These are phyloP conservation scores for Phycomyces nitens DNA, from an alignment of 192 early-diverging fungal species.

Conservation along the genomic window DNA sequence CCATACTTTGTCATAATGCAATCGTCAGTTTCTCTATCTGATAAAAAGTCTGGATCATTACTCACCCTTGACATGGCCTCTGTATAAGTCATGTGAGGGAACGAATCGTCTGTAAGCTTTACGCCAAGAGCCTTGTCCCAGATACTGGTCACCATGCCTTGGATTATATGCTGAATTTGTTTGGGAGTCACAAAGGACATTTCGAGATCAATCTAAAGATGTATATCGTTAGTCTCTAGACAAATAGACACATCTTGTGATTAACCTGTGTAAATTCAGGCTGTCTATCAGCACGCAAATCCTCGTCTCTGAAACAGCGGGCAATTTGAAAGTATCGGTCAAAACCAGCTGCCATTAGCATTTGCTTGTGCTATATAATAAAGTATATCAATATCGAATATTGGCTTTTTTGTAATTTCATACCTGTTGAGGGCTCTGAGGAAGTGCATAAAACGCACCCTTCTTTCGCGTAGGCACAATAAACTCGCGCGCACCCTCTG, in stretches of 20 bases:
- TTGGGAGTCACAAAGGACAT: constrained; percentile 75
- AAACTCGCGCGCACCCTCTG: constrained; percentile 91
- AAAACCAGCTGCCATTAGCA: constrained; percentile 85
- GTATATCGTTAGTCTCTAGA: too few species aligned
- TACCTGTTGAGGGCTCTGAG: constrained; percentile 89
- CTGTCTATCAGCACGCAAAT: constrained; percentile 82
- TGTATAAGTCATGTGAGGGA: constrained; percentile 75
- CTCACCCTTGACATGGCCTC: constrained; percentile 68
- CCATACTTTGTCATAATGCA: constrained; percentile 50
- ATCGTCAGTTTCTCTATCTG: too few species aligned
- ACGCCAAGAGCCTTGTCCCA: constrained; percentile 57
- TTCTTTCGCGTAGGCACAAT: constrained; percentile 82
- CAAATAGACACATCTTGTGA: too few species aligned
- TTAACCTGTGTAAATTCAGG: constrained; percentile 95
- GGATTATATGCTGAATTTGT: constrained; percentile 72
- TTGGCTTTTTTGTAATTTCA: background rate
- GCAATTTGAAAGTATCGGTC: constrained; percentile 94
- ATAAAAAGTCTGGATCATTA: too few species aligned
- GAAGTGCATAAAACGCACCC: constrained; percentile 79
- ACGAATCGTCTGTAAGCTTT: constrained; percentile 49
- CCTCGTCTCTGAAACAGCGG: constrained; percentile 89
- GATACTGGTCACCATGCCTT: constrained; percentile 63
- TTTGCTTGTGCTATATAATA: constrained; percentile 91
- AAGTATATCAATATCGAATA: too few species aligned
- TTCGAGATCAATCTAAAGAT: constrained; percentile 84